Evolutionary conservation across 2,329 filamentous ascomycete genomes (phyloP).

Genomic region (Curvularia lunata): DNA sequence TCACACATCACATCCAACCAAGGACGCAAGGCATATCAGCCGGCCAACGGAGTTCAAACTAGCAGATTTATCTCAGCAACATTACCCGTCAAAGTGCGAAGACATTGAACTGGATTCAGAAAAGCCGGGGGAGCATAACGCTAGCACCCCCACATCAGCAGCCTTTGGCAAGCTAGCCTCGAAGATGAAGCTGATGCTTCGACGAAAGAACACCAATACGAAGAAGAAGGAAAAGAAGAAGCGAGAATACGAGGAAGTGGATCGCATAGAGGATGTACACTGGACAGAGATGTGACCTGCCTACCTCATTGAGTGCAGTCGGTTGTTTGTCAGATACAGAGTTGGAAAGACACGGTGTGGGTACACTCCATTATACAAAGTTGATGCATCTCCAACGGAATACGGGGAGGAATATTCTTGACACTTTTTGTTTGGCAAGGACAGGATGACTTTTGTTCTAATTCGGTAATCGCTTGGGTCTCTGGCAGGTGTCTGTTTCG

Average conservation of each 20-base stretch:
- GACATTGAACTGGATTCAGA: conserved; percentile 19
- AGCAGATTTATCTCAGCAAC: conserved; percentile 22
- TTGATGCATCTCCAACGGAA: conserved; percentile 1
- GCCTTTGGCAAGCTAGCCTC: conserved; percentile 40
- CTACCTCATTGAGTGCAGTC: neutral
- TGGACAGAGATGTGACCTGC: conserved; percentile 46
- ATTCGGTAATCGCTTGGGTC: conserved; percentile 11
- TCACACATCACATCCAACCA: conserved; percentile 23
- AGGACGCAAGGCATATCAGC: conserved; percentile 9
- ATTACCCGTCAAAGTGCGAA: conserved; percentile 20
- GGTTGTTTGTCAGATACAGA: neutral
- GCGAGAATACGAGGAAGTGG: conserved; percentile 34
- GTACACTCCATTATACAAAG: neutral
- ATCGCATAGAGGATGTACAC: conserved; percentile 42
- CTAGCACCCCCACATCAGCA: conserved; percentile 23
- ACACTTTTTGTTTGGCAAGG: neutral
- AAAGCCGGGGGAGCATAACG: conserved; percentile 16
- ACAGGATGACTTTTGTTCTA: conserved; percentile 1
- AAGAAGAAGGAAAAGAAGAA: conserved; percentile 38
- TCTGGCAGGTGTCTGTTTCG: conserved; percentile 1
- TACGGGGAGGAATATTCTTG: neutral
- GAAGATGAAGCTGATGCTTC: conserved; percentile 40
- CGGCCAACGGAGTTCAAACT: conserved; percentile 14
- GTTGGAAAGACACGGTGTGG: no score
- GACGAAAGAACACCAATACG: conserved; percentile 30